Conservation (phyloP, 1,139 yeast species). For the Scheffersomyces segobiensis region DNA sequence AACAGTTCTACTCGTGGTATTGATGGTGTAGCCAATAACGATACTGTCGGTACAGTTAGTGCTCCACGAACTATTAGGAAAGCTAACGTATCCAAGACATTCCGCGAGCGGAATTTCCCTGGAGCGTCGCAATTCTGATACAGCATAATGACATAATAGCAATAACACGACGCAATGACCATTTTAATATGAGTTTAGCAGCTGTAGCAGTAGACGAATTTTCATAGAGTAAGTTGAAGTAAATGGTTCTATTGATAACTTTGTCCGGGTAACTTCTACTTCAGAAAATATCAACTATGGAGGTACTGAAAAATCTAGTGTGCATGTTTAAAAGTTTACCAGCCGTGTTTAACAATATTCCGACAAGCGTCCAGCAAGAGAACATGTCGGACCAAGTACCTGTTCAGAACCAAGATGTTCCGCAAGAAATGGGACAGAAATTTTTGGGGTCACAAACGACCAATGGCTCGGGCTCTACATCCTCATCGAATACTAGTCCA, state of each 20-base stretch:
- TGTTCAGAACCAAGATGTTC: conserved; percentile 3
- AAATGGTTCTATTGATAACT: not conserved
- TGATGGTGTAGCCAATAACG: not conserved
- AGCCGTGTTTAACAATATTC: not conserved
- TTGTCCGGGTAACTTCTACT: not conserved
- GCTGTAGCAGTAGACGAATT: not conserved
- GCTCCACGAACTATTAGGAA: conserved; percentile 27
- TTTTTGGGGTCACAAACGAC: not conserved
- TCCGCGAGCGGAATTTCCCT: conserved; percentile 41
- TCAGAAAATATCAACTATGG: not conserved
- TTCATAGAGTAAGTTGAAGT: not conserved
- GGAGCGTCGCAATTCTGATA: conserved; percentile 5
- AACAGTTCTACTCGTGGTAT: conserved; percentile 6
- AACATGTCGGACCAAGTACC: conserved; percentile 10
- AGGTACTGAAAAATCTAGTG: not conserved
- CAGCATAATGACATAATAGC: not conserved
- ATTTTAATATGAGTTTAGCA: no score
- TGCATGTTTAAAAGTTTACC: not conserved
- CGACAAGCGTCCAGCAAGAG: not conserved
- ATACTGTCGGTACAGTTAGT: conserved; percentile 2
- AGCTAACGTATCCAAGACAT: conserved; percentile 20
- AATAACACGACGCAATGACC: not conserved
- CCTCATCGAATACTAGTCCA: not conserved
- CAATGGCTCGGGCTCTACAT: not conserved
- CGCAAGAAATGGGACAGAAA: not conserved